These are phyloP conservation scores for Elongisporangium prolatum DNA, from an alignment of 352 stramenopile genomes.

Conservation along the genomic window DNA sequence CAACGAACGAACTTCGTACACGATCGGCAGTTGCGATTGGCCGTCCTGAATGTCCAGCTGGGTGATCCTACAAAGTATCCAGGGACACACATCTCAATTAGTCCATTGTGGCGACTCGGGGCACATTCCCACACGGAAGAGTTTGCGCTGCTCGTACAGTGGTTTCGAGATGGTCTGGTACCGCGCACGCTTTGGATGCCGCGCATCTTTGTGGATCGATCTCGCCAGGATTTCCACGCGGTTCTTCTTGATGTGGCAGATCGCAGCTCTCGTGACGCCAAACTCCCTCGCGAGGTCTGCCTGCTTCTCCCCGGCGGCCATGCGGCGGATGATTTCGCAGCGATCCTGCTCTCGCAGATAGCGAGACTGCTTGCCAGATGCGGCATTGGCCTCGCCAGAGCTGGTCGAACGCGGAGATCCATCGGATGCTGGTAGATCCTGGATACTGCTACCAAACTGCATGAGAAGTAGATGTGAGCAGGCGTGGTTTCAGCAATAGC, in stretches of 20 bases:
- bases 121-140: too few species aligned
- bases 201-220: neutral
- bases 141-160: neutral
- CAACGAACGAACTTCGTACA: neutral
- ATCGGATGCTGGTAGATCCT: neutral
- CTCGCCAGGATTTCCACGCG: constrained; percentile 30
- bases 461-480: too few species aligned
- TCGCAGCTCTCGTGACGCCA: constrained; percentile 28
- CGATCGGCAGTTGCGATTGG: neutral
- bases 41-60: neutral
- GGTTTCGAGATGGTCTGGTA: neutral
- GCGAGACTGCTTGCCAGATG: constrained; percentile 29
- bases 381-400: too few species aligned
- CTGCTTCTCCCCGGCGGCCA: constrained; percentile 46
- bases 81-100: neutral
- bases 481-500: too few species aligned
- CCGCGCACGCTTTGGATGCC: neutral
- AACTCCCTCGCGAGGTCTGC: constrained; percentile 29
- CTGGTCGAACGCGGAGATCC: neutral
- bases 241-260: constrained; percentile 44
- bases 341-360: constrained; percentile 58
- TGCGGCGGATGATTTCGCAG: constrained; percentile 60
- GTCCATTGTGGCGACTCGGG: too few species aligned
- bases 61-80: neutral
- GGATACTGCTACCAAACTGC: too few species aligned